Evolutionary conservation across 805 yeast species (phyloP), one percentile per base, ranked within the genome.

Genomic region (Kodamaea nitidulidarum): DNA sequence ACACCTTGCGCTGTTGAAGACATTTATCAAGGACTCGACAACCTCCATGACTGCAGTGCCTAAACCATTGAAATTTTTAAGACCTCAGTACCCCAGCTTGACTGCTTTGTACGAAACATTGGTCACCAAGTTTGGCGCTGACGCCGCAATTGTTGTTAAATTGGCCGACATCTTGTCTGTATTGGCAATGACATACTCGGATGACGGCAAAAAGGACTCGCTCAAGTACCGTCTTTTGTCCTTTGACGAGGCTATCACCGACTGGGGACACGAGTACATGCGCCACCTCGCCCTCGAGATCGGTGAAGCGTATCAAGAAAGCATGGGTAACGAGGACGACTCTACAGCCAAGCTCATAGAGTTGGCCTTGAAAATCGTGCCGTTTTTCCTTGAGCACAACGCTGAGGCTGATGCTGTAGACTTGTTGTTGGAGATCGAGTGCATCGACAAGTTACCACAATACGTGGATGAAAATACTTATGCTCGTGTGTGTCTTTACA

Each of bases 41-140:
- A 86, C 96, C 27, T 90, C 97, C 7, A 93, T 93, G 97, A 93
- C 98, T 2, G 99, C 99, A 2, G 98, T 93, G 37, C 99, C 99
- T 27, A 93, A 93, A 63, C 99, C 99, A 4, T 76, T 93, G 65
- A 95, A 93, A 69, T 93, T 93, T 59, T 73, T 93, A 48, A 80
- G 96, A 55, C 96, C 97, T 6, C 86, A 80, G 55, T 93, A 82
- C 58, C 80, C 82, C 15, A 54, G 71, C n/a, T 70, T 93, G 53
- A 76, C 78, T 24, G 73, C 69, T 39, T 64, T 85, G 28, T 84
- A 82, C 60, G 80, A 76, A 26, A 67, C 70, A 25, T 88, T 96
- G 96, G 63, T 70, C 9, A 41, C 34, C n/a, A 41, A 44, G 15
- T 36, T 46, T 32, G 42, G 42, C 18, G 27, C 29, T 15, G 67